Percentiles rank a stretch among this genome's conserved stretches.
phyloP scores from a whole-genome alignment of 148 eudicot species.

The Agrostemma githago region DNA sequence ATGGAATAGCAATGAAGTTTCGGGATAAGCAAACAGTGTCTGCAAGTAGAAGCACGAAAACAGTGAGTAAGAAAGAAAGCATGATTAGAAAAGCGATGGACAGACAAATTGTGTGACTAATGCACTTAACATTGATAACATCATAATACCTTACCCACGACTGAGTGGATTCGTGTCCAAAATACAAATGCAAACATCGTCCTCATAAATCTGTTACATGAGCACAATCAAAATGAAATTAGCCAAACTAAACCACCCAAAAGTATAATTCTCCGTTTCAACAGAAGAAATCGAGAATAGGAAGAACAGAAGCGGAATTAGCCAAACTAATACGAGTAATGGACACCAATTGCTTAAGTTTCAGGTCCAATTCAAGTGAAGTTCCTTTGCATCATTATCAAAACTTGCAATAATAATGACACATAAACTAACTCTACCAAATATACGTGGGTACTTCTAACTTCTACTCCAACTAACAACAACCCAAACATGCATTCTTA shows the following conservation, averaged over 20 bases:
- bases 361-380: not conserved
- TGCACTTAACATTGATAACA: conserved; percentile 29
- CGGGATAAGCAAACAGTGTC: conserved; percentile 91
- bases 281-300: too few relatives aligned
- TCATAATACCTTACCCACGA: conserved; percentile 93
- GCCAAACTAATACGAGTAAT: too few relatives aligned
- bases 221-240: not conserved
- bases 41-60: conserved; percentile 22
- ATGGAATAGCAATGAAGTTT: conserved; percentile 71
- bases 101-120: not conserved
- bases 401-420: not conserved
- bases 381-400: not conserved
- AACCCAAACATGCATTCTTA: not conserved
- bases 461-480: not conserved
- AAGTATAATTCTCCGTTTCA: too few relatives aligned
- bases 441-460: not conserved
- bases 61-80: not conserved
- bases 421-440: not conserved
- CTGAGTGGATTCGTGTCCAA: conserved; percentile 84
- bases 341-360: not conserved
- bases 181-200: conserved; percentile 84
- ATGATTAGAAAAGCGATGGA: not conserved
- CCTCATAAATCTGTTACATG: conserved; percentile 69
- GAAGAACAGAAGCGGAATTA: too few relatives aligned
- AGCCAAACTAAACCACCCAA: too few relatives aligned